A percentile compares a stretch with the other conserved stretches of the same genome.
Conservation (phyloP, 108 stramenopile genomes). For the Cylindrotheca fusiformis region DNA sequence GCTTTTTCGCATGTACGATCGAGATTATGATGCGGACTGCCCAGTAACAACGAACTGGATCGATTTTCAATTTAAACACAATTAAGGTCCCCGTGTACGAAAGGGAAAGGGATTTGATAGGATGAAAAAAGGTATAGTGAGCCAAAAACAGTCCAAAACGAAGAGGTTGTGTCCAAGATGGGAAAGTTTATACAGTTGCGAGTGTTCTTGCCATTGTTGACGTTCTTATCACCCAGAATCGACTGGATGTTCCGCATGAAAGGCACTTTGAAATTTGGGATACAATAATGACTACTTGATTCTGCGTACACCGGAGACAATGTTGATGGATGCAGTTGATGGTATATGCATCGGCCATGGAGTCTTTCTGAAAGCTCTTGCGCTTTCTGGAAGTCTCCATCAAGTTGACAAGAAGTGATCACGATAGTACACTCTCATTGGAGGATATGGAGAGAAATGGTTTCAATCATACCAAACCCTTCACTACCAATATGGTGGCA, state of each 20-base stretch:
- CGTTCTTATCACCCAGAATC: constrained; percentile 77
- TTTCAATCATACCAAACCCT: constrained; percentile 60
- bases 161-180: constrained; percentile 54
- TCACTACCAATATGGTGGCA: constrained; percentile 77
- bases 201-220: constrained; percentile 82
- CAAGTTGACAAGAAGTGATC: constrained; percentile 73
- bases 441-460: constrained; percentile 50
- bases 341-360: constrained; percentile 23
- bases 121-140: constrained; percentile 76
- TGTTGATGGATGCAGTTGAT: constrained; percentile 20
- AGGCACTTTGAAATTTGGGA: constrained; percentile 69
- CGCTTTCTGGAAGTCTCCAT: constrained; percentile 57
- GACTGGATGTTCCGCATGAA: constrained; percentile 80
- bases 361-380: constrained; percentile 40
- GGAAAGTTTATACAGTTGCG: constrained; percentile 70
- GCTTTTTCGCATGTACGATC: constrained; percentile 80
- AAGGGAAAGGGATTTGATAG: constrained; percentile 57
- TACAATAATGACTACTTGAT: constrained; percentile 72
- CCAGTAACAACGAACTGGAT: constrained; percentile 71
- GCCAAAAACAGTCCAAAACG: constrained; percentile 40
- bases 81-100: constrained; percentile 57
- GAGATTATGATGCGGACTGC: constrained; percentile 67
- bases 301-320: constrained; percentile 48
- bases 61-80: constrained; percentile 63
- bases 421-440: constrained; percentile 58